Evolutionary conservation across 2,329 filamentous ascomycete genomes (phyloP).

Genomic region (Fusarium haematococcum): DNA sequence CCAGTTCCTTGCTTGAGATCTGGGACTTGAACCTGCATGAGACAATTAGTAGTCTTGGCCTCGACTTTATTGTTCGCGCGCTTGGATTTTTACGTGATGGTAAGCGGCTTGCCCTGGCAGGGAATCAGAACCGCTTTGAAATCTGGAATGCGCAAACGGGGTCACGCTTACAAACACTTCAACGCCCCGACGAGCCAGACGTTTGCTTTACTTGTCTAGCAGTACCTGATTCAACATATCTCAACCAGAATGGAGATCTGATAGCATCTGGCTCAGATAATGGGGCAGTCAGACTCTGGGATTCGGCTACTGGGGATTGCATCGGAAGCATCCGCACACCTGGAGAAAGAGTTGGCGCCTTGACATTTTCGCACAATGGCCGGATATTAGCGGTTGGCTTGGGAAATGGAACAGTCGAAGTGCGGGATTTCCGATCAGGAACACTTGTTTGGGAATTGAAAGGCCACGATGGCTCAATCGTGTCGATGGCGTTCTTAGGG

Average conservation of each 20-base stretch:
- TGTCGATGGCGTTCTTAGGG: neutral
- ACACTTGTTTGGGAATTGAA: neutral
- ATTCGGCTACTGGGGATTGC: neutral
- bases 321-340: neutral
- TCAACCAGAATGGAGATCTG: neutral
- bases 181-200: neutral
- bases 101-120: neutral
- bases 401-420: neutral
- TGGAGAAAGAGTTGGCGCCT: neutral
- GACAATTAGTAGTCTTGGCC: rapidly evolving
- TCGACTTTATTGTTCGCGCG: neutral
- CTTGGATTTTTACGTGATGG: neutral
- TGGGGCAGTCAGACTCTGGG: neutral
- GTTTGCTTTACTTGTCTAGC: neutral
- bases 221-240: neutral
- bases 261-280: neutral
- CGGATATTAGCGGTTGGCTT: neutral
- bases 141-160: neutral
- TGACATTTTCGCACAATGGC: neutral
- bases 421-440: neutral
- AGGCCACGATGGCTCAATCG: rapidly evolving
- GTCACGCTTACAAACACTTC: neutral
- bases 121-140: neutral
- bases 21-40: neutral
- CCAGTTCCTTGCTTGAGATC: neutral